These are phyloP conservation scores for Scutellaria baicalensis DNA, from an alignment of 257 asterid genomes.

Conservation along the genomic window DNA sequence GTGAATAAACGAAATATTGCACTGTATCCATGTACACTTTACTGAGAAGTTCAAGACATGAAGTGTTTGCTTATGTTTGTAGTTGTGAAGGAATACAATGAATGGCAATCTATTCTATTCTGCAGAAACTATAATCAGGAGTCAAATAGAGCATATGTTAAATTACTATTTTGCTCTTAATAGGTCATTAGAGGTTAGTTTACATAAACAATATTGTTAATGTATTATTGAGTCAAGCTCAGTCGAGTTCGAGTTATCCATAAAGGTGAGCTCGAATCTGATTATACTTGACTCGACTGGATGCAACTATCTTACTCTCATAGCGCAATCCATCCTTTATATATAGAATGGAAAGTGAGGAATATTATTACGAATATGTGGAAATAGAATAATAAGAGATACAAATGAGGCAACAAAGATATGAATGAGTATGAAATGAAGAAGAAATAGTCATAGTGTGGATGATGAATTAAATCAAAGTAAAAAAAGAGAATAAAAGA, in stretches of 20 bases:
- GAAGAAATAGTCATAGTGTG: not conserved
- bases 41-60: not conserved
- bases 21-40: not conserved
- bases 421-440: slow-evolving; percentile 13
- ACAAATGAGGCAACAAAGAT: slow-evolving; percentile 18
- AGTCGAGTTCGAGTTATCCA: too few species aligned
- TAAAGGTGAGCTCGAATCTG: too few species aligned
- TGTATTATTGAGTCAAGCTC: too few species aligned
- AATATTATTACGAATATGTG: not conserved
- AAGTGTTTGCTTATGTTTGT: not conserved
- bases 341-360: not conserved
- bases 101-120: too few species aligned
- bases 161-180: too few species aligned
- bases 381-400: slow-evolving; percentile 3
- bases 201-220: too few species aligned
- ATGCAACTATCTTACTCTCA: too few species aligned
- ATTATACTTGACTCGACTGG: too few species aligned
- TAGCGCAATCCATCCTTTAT: too few species aligned
- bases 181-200: too few species aligned
- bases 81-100: not conserved
- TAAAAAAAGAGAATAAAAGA: slow-evolving; percentile 13
- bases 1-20: not conserved
- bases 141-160: too few species aligned
- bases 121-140: too few species aligned
- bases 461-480: slow-evolving; percentile 3